Percentiles rank a stretch among this genome's conserved stretches.
Evolutionary conservation across 352 stramenopile species (phyloP).

Genomic region (Phytophthora cajani): DNA sequence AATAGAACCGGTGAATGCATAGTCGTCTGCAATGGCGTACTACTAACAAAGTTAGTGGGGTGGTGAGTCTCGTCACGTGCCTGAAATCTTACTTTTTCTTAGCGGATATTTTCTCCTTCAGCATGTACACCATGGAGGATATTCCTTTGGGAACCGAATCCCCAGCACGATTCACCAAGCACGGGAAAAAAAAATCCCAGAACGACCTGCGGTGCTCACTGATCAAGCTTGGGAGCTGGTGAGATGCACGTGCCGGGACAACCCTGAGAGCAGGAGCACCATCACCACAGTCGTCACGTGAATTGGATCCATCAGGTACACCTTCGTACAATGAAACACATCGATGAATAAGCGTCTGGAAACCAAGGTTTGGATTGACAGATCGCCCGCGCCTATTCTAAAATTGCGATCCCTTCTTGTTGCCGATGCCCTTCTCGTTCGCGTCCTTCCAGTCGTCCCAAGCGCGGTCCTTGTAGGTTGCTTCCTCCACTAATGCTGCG

Average conservation of each 20-base stretch:
- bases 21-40: background rate
- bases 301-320: background rate
- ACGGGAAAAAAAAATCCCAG: background rate
- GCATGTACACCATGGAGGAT: background rate
- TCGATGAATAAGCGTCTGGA: too few species aligned
- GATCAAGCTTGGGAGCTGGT: background rate
- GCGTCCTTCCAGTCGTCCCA: conserved; percentile 98
- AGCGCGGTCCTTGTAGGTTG: conserved; percentile 92
- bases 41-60: background rate
- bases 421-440: conserved; percentile 95
- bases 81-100: background rate
- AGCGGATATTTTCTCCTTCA: background rate
- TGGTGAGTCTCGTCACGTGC: too few species aligned
- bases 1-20: background rate
- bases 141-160: background rate
- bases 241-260: background rate
- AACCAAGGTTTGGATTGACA: background rate
- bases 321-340: too few species aligned
- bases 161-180: background rate
- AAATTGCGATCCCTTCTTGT: conserved; percentile 96
- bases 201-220: background rate
- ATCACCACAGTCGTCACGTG: background rate
- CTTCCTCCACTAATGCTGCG: conserved; percentile 91
- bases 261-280: background rate
- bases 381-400: conserved; percentile 44